Percentiles rank a stretch among this genome's conserved stretches.
These are phyloP conservation scores for Xylaria multiplex DNA, from an alignment of 2,329 filamentous ascomycete genomes.

Conservation along the genomic window DNA sequence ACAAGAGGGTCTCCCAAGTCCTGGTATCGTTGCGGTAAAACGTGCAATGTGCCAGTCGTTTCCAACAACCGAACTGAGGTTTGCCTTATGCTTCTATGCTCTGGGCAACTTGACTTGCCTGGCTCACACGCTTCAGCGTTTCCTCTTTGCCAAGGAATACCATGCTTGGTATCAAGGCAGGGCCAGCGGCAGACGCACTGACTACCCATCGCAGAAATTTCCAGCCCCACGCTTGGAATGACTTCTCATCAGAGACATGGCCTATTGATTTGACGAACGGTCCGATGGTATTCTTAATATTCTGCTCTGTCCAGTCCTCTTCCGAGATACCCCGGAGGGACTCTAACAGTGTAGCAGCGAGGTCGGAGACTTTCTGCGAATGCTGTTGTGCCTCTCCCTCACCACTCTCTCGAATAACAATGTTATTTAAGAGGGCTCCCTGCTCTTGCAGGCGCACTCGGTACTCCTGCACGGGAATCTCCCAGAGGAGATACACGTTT, in stretches of 20 bases:
- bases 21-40: neutral
- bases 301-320: slow-evolving; percentile 37
- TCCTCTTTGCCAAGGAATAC: slow-evolving; percentile 44
- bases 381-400: slow-evolving; percentile 19
- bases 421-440: neutral
- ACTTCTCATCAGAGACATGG: slow-evolving; percentile 15
- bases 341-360: slow-evolving; percentile 34
- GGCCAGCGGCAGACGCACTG: slow-evolving; percentile 40
- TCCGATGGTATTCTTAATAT: slow-evolving; percentile 32
- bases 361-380: slow-evolving; percentile 29
- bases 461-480: slow-evolving; percentile 37
- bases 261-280: slow-evolving; percentile 42
- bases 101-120: slow-evolving; percentile 38
- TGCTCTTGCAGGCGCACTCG: slow-evolving; percentile 24
- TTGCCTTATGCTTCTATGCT: slow-evolving; percentile 14
- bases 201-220: slow-evolving; percentile 47
- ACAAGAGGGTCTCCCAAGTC: neutral
- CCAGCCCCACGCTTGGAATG: slow-evolving; percentile 41
- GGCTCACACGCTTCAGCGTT: slow-evolving; percentile 40
- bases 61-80: neutral
- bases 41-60: neutral
- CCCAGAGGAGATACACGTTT: slow-evolving; percentile 45
- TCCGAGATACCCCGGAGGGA: slow-evolving; percentile 35
- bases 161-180: slow-evolving; percentile 42
- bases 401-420: slow-evolving; percentile 20